A percentile compares a stretch with the other conserved stretches of the same genome.
These are phyloP conservation scores for Chlorella variabilis DNA, from an alignment of 163 green algal genomes.

Conservation along the genomic window DNA sequence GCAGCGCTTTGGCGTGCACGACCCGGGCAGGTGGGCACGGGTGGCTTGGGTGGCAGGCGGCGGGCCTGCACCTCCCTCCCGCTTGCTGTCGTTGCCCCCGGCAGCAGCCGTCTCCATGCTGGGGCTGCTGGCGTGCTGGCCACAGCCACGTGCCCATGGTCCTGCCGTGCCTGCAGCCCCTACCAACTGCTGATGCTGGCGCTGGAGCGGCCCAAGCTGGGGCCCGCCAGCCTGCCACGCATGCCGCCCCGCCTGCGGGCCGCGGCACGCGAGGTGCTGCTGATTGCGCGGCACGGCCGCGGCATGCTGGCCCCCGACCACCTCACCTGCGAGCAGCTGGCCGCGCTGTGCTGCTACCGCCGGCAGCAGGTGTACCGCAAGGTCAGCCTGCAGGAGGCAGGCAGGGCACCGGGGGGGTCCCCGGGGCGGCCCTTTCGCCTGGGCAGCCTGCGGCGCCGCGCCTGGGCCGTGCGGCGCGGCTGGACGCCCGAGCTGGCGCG, in stretches of 20 bases:
- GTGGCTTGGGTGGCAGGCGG: too few species aligned
- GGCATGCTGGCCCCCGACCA: background rate
- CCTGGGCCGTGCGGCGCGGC: too few species aligned
- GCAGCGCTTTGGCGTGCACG: background rate
- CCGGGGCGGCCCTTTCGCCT: too few species aligned
- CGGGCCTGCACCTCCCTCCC: too few species aligned
- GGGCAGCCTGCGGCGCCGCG: too few species aligned
- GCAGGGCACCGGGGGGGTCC: too few species aligned
- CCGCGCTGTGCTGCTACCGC: background rate
- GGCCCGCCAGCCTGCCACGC: background rate
- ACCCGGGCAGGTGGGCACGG: too few species aligned
- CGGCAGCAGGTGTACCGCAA: background rate
- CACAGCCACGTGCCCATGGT: too few species aligned
- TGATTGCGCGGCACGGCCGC: background rate
- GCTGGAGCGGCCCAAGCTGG: background rate
- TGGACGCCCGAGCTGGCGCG: too few species aligned
- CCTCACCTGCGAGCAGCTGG: background rate
- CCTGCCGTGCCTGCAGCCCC: background rate
- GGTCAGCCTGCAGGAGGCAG: background rate
- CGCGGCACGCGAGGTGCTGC: background rate
- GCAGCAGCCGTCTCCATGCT: too few species aligned
- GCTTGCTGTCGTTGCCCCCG: too few species aligned
- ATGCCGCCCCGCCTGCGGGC: background rate
- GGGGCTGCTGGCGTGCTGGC: too few species aligned
- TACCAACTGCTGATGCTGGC: constrained; percentile 14